phyloP scores from a whole-genome alignment of 257 asterid species.

The Forsythia viridissima region DNA sequence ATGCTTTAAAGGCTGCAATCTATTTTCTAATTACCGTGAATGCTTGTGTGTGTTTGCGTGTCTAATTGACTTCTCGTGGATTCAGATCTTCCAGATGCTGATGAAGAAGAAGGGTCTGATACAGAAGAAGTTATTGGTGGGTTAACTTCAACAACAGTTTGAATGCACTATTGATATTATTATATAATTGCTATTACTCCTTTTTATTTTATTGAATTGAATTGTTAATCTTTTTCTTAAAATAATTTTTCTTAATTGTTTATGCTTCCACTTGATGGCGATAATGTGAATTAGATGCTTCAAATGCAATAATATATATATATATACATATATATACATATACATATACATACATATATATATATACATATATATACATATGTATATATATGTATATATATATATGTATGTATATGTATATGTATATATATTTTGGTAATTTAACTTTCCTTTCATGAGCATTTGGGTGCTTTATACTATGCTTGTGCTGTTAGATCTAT shows the following conservation, averaged over 20 bases:
- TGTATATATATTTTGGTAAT: background rate
- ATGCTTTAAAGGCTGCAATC: background rate
- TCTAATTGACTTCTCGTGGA: slow-evolving; percentile 24
- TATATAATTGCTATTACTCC: background rate
- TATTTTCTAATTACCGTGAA: background rate
- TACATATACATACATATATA: no score
- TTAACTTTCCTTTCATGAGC: background rate
- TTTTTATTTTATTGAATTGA: background rate
- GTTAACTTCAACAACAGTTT: slow-evolving; percentile 25
- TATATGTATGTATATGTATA: background rate
- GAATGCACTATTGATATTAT: background rate
- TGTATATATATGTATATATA: background rate
- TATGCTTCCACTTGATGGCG: background rate
- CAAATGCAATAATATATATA: background rate
- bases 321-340: no score
- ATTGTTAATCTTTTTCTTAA: background rate
- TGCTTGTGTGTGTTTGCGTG: slow-evolving; percentile 7
- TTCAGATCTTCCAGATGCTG: slow-evolving; percentile 85
- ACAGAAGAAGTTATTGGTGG: slow-evolving; percentile 47
- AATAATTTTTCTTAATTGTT: background rate
- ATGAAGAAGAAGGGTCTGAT: slow-evolving; percentile 67
- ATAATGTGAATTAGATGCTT: background rate
- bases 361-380: no score
- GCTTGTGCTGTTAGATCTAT: background rate
- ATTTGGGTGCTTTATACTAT: background rate